These are phyloP conservation scores for Raffaelea deltoideospora DNA, from an alignment of 2,329 filamentous ascomycete species.

Conservation along the genomic window DNA sequence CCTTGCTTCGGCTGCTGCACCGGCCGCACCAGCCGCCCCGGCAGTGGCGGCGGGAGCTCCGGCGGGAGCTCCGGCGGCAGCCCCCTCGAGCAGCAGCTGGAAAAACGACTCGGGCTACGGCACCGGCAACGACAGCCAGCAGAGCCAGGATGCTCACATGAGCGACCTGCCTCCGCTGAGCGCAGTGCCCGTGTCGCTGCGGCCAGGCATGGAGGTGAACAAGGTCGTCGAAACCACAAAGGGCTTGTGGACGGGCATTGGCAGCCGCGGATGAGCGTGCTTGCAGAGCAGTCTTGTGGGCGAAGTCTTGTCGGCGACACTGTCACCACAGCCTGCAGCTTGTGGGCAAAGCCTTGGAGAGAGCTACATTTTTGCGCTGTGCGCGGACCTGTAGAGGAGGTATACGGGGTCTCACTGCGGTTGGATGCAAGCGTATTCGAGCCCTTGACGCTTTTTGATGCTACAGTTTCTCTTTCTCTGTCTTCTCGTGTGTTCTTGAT, in stretches of 20 bases:
- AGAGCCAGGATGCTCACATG: slow-evolving; percentile 31
- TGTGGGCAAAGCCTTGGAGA: too few species aligned
- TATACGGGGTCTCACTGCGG: too few species aligned
- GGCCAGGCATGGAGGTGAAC: slow-evolving; percentile 39
- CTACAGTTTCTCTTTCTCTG: too few species aligned
- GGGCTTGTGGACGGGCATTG: slow-evolving; percentile 39
- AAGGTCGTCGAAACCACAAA: slow-evolving; percentile 48
- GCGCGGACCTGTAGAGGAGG: too few species aligned
- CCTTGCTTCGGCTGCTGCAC: not conserved
- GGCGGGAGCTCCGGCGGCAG: not conserved
- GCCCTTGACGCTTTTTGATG: too few species aligned
- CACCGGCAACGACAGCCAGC: slow-evolving; percentile 25
- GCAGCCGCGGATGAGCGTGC: slow-evolving; percentile 11
- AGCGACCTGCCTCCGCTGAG: slow-evolving; percentile 21
- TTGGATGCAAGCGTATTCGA: too few species aligned
- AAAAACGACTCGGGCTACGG: slow-evolving; percentile 37
- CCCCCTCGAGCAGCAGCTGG: too few species aligned
- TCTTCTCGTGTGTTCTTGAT: too few species aligned
- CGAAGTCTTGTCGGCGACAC: too few species aligned
- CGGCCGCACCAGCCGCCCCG: not conserved
- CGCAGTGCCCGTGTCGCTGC: slow-evolving; percentile 29
- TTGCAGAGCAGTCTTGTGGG: too few species aligned
- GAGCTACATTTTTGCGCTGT: too few species aligned
- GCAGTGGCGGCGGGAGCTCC: not conserved
- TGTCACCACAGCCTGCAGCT: too few species aligned